A percentile compares a stretch with the other conserved stretches of the same genome.
phyloP scores from a whole-genome alignment of 2,329 filamentous ascomycete species.

The Fusarium clavum region DNA sequence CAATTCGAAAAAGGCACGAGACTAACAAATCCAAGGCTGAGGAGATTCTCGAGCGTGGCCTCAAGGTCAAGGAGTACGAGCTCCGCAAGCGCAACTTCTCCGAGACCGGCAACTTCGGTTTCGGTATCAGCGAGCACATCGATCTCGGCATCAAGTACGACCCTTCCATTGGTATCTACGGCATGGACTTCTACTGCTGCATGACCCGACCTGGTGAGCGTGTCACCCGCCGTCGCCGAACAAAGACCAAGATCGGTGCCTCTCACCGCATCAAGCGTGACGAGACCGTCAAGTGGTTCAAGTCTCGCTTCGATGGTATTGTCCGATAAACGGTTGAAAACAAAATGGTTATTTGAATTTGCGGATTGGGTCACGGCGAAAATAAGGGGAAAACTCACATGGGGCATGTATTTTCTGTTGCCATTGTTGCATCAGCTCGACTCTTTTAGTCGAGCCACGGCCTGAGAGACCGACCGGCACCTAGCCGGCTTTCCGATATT shows the following conservation, averaged over 20 bases:
- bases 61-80: constrained; percentile 99
- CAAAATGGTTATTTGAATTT: constrained; percentile 47
- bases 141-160: constrained; percentile 99
- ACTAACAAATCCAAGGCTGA: constrained; percentile 72
- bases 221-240: constrained; percentile 93
- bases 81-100: constrained; percentile 99
- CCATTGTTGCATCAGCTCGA: constrained; percentile 64
- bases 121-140: constrained; percentile 99
- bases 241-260: constrained; percentile 86
- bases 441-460: constrained; percentile 72
- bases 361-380: constrained; percentile 57
- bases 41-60: constrained; percentile 99
- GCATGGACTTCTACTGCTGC: constrained; percentile 99
- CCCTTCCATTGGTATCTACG: constrained; percentile 97
- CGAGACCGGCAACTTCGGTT: constrained; percentile 99
- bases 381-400: constrained; percentile 51
- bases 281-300: constrained; percentile 98
- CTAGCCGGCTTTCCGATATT: constrained; percentile 69
- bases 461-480: constrained; percentile 80
- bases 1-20: neutral
- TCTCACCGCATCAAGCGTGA: constrained; percentile 92
- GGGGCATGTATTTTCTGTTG: constrained; percentile 57
- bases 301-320: constrained; percentile 93
- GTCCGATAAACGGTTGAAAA: constrained; percentile 80
- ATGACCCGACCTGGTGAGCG: constrained; percentile 99